phyloP scores from a whole-genome alignment of 768 basidiomycete species.

The Xanthoconium purpureum region DNA sequence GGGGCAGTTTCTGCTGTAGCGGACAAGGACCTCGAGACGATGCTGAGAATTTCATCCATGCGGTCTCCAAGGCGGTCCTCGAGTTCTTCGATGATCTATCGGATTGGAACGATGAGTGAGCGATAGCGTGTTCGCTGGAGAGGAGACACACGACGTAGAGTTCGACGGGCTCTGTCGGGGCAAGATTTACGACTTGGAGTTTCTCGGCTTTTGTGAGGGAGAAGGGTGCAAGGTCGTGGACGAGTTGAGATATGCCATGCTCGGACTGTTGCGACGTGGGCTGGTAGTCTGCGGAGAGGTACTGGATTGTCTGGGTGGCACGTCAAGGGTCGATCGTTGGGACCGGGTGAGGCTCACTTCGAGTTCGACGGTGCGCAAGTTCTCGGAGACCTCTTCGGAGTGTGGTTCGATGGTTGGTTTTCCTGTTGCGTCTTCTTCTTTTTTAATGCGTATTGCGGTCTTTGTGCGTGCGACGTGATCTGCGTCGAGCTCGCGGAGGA shows the following conservation, averaged over 20 bases:
- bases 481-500: constrained; percentile 72
- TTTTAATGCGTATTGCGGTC: constrained; percentile 69
- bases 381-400: constrained; percentile 66
- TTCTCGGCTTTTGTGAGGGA: constrained; percentile 89
- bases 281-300: constrained; percentile 74
- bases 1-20: background rate
- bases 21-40: constrained; percentile 48
- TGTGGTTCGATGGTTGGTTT: constrained; percentile 31
- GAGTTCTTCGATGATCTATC: constrained; percentile 88
- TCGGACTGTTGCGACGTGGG: constrained; percentile 65
- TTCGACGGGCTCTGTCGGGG: constrained; percentile 77
- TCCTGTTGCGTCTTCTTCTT: constrained; percentile 62
- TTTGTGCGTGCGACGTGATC: constrained; percentile 71
- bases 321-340: background rate
- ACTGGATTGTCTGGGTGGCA: constrained; percentile 68
- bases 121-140: background rate
- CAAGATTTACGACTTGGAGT: constrained; percentile 87
- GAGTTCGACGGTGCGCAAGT: constrained; percentile 81
- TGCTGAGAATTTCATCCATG: constrained; percentile 62
- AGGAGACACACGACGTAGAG: constrained; percentile 74
- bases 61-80: constrained; percentile 75
- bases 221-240: constrained; percentile 62
- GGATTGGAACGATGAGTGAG: background rate
- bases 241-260: constrained; percentile 61
- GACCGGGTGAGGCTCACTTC: constrained; percentile 39